phyloP scores from a whole-genome alignment of 1,284 basidiomycete genomes.

The Ustilago vetiveriae region DNA sequence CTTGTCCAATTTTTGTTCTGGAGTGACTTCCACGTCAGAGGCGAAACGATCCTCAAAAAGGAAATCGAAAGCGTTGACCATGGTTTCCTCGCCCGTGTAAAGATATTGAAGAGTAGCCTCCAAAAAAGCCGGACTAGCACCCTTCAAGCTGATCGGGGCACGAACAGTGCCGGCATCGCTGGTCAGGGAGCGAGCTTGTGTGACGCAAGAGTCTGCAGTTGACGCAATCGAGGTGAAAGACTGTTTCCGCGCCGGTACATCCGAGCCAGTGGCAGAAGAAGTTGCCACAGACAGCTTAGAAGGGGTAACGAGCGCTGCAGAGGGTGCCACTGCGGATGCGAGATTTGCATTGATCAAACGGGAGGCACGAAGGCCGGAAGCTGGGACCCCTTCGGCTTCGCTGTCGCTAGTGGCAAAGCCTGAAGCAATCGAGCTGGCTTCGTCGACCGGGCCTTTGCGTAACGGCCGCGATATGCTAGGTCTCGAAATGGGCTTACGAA shows the following conservation, averaged over 20 bases:
- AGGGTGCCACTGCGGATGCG: background rate
- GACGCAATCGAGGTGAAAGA: slow-evolving; percentile 39
- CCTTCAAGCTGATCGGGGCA: slow-evolving; percentile 49
- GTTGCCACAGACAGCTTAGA: slow-evolving; percentile 14
- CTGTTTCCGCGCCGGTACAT: slow-evolving; percentile 13
- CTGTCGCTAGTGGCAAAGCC: slow-evolving; percentile 53
- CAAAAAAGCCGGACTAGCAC: slow-evolving; percentile 51
- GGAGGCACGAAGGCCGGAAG: slow-evolving; percentile 13
- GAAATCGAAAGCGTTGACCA: slow-evolving; percentile 57
- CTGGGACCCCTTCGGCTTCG: slow-evolving; percentile 41
- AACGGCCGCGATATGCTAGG: slow-evolving; percentile 45
- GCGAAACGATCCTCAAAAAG: slow-evolving; percentile 53
- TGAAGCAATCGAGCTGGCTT: slow-evolving; percentile 19
- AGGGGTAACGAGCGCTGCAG: slow-evolving; percentile 8
- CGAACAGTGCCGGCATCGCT: slow-evolving; percentile 48
- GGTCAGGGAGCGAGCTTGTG: slow-evolving; percentile 20
- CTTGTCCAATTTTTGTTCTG: slow-evolving; percentile 83
- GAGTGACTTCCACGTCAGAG: slow-evolving; percentile 69
- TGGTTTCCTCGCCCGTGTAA: slow-evolving; percentile 59
- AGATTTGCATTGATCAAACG: slow-evolving; percentile 19
- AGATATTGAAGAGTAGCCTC: slow-evolving; percentile 57
- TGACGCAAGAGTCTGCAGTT: slow-evolving; percentile 15
- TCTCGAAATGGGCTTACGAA: slow-evolving; percentile 30
- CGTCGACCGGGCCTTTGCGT: slow-evolving; percentile 24
- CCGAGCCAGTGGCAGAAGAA: too few relatives aligned